Evolutionary conservation across 2,329 filamentous ascomycete species (phyloP).

Genomic region (Hypoxylon sp.): DNA sequence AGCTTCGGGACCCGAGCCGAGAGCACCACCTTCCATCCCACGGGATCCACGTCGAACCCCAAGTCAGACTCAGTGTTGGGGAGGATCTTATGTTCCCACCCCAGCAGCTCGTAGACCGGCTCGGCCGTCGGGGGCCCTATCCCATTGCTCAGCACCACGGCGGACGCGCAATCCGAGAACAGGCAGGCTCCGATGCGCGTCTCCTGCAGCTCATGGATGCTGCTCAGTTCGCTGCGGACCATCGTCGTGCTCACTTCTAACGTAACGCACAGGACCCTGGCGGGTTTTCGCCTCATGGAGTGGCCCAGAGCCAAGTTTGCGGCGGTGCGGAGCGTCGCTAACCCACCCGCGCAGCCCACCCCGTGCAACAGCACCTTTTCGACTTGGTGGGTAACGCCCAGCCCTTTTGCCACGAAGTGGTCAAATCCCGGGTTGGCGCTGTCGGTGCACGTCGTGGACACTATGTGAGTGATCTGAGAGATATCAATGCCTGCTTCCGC

Average conservation of each 20-base stretch:
- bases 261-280: conserved; percentile 73
- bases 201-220: conserved; percentile 68
- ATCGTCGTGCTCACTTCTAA: conserved; percentile 72
- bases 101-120: conserved; percentile 70
- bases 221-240: conserved; percentile 73
- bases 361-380: conserved; percentile 75
- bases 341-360: conserved; percentile 73
- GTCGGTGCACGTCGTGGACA: conserved; percentile 76
- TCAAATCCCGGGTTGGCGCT: conserved; percentile 77
- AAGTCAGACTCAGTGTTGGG: conserved; percentile 72
- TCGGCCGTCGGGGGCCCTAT: conserved; percentile 60
- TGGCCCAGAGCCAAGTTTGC: conserved; percentile 75
- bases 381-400: conserved; percentile 68
- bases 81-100: conserved; percentile 73
- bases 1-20: conserved; percentile 70
- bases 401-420: conserved; percentile 69
- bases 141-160: conserved; percentile 72
- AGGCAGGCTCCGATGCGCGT: conserved; percentile 73
- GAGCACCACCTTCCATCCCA: conserved; percentile 76
- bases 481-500: conserved; percentile 64
- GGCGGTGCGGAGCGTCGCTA: conserved; percentile 71
- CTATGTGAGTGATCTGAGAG: conserved; percentile 71
- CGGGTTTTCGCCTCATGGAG: conserved; percentile 67
- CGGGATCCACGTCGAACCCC: conserved; percentile 73
- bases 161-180: conserved; percentile 78